Conservation (phyloP, 2,329 filamentous ascomycete genomes). For the Paracoccidioides brasiliensis region DNA sequence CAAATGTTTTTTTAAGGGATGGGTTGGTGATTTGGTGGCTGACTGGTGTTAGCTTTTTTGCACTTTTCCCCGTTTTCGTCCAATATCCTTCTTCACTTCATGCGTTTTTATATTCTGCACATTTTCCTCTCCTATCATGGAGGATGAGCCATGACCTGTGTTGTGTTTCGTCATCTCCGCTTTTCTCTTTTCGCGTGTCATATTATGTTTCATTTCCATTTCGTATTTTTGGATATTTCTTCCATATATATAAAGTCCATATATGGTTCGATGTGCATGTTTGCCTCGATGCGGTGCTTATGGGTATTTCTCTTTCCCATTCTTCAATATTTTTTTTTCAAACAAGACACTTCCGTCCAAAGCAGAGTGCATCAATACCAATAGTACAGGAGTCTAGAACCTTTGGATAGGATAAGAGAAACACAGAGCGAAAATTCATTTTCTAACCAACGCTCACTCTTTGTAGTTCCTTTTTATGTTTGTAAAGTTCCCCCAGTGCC, state of each 20-base stretch:
- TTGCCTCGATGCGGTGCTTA: not conserved
- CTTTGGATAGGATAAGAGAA: not conserved
- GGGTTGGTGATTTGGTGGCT: not conserved
- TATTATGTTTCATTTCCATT: not conserved
- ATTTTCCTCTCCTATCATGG: not conserved
- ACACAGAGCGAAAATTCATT: not conserved
- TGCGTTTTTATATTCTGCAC: not conserved
- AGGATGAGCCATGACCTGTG: not conserved
- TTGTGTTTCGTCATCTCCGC: not conserved
- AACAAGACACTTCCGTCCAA: not conserved
- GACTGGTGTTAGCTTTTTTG: not conserved
- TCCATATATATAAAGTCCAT: not conserved
- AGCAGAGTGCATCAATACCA: not conserved
- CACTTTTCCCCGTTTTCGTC: not conserved
- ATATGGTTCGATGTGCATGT: not conserved
- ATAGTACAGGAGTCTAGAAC: not conserved
- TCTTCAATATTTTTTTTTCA: not conserved
- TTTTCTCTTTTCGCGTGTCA: not conserved
- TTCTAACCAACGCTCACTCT: not conserved
- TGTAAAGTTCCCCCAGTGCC: no score
- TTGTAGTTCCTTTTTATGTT: no score
- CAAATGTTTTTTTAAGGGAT: not conserved
- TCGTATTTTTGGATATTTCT: not conserved
- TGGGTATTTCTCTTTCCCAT: not conserved
- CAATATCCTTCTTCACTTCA: not conserved